Conservation (phyloP, 83 land plant species). For the Picea abies region DNA sequence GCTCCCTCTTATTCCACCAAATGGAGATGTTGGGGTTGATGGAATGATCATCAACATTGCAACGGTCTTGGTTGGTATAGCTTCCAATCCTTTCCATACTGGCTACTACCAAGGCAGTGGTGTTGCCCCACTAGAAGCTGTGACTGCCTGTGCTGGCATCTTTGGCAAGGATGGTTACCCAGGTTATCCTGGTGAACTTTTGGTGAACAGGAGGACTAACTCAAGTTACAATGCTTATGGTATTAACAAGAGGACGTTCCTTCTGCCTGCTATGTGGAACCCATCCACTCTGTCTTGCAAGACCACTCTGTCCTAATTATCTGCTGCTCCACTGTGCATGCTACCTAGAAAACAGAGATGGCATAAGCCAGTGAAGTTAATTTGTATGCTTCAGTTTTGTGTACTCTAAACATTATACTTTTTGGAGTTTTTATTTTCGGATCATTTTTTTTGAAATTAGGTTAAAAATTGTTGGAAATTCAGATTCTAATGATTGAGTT, state of each 20-base stretch:
- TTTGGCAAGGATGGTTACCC: not conserved
- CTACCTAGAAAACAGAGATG: too few species aligned
- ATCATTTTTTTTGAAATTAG: too few species aligned
- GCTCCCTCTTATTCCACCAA: not conserved
- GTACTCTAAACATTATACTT: too few species aligned
- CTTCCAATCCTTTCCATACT: not conserved
- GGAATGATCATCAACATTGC: not conserved
- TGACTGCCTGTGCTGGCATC: not conserved
- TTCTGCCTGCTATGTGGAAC: slow-evolving; percentile 50
- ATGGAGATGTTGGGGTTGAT: not conserved
- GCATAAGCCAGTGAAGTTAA: too few species aligned
- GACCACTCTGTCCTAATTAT: not conserved
- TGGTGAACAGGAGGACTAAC: slow-evolving; percentile 17
- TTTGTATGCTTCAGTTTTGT: too few species aligned
- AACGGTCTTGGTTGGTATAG: not conserved
- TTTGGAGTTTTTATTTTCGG: too few species aligned
- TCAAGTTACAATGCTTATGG: slow-evolving; percentile 50
- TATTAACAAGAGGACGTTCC: slow-evolving; percentile 20
- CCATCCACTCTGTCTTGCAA: slow-evolving; percentile 13
- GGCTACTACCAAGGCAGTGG: not conserved
- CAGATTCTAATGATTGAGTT: too few species aligned
- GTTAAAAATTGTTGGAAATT: too few species aligned
- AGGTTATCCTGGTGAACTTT: slow-evolving; percentile 8
- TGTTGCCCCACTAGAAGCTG: not conserved
- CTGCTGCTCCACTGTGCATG: too few species aligned